A percentile compares a stretch with the other conserved stretches of the same genome.
Conservation (phyloP, 2,329 filamentous ascomycete genomes). For the Claviceps digitariae region DNA sequence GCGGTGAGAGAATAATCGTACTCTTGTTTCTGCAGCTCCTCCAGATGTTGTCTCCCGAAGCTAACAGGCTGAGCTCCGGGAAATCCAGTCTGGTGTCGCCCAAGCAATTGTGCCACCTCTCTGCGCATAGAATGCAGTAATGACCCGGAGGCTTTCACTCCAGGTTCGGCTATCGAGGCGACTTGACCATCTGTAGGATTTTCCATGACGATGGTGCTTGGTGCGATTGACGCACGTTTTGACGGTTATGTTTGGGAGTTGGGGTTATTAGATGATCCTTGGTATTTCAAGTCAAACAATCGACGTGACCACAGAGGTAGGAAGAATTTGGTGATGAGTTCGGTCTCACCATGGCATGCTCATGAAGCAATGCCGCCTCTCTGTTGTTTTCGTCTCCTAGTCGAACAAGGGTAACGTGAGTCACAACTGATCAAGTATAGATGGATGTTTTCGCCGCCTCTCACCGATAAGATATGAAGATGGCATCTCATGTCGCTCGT, state of each 20-base stretch:
- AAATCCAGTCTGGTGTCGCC: constrained; percentile 54
- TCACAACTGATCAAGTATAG: neutral
- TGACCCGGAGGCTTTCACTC: constrained; percentile 49
- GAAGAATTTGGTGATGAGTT: neutral
- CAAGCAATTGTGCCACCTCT: constrained; percentile 65
- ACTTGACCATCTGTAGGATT: constrained; percentile 23
- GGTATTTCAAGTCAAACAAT: neutral
- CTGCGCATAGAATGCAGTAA: constrained; percentile 49
- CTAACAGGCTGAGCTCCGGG: constrained; percentile 91
- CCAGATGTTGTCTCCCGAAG: constrained; percentile 68
- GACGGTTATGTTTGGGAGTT: neutral
- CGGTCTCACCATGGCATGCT: neutral
- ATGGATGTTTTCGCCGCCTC: neutral
- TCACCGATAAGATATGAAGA: neutral
- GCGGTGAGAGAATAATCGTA: constrained; percentile 20
- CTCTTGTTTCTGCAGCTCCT: constrained; percentile 71
- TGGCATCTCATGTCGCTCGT: neutral
- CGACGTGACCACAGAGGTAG: neutral
- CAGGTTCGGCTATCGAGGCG: constrained; percentile 43
- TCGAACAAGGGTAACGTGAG: neutral
- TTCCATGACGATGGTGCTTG: constrained; percentile 14
- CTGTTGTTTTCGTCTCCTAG: neutral
- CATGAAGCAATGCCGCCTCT: neutral
- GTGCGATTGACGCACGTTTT: neutral
- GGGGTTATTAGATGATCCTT: neutral